Conservation (phyloP, 2,329 filamentous ascomycete genomes). For the Dothistroma septosporum region DNA sequence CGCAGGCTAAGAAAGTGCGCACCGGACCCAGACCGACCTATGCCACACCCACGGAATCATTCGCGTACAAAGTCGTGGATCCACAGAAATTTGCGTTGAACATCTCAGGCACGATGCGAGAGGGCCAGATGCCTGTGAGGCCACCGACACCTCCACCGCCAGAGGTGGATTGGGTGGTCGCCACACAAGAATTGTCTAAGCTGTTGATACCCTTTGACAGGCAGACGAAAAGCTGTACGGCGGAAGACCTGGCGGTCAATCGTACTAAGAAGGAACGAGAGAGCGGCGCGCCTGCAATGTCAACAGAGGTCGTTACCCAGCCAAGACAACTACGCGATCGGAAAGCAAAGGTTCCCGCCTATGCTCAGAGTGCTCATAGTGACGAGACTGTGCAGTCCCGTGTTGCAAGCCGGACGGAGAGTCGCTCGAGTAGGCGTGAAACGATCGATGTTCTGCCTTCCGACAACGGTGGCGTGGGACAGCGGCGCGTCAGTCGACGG, state of each 20-base stretch:
- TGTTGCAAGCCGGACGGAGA: slow-evolving; percentile 22
- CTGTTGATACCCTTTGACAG: slow-evolving; percentile 73
- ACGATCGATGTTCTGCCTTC: slow-evolving; percentile 39
- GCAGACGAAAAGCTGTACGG: slow-evolving; percentile 69
- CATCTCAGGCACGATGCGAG: slow-evolving; percentile 52
- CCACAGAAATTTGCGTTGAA: slow-evolving; percentile 62
- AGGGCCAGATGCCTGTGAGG: slow-evolving; percentile 35
- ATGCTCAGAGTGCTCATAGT: slow-evolving; percentile 25
- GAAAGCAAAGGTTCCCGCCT: slow-evolving; percentile 20
- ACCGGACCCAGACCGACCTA: slow-evolving; percentile 64
- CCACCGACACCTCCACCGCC: slow-evolving; percentile 66
- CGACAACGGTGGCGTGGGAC: slow-evolving; percentile 28
- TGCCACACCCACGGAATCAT: slow-evolving; percentile 83
- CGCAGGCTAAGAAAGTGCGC: slow-evolving; percentile 54
- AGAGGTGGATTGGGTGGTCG: slow-evolving; percentile 78
- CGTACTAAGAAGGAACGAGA: slow-evolving; percentile 61
- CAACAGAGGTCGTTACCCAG: slow-evolving; percentile 44
- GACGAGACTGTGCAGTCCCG: slow-evolving; percentile 23
- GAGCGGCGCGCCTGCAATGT: slow-evolving; percentile 42
- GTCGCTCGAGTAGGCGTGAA: slow-evolving; percentile 26
- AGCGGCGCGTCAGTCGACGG: slow-evolving; percentile 27
- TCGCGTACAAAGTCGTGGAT: slow-evolving; percentile 71
- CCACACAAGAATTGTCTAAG: slow-evolving; percentile 77
- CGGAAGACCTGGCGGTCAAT: slow-evolving; percentile 67
- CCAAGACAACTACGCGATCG: slow-evolving; percentile 58